phyloP scores from a whole-genome alignment of 371 early-diverging fungal genomes.

The Mucor irregularis region DNA sequence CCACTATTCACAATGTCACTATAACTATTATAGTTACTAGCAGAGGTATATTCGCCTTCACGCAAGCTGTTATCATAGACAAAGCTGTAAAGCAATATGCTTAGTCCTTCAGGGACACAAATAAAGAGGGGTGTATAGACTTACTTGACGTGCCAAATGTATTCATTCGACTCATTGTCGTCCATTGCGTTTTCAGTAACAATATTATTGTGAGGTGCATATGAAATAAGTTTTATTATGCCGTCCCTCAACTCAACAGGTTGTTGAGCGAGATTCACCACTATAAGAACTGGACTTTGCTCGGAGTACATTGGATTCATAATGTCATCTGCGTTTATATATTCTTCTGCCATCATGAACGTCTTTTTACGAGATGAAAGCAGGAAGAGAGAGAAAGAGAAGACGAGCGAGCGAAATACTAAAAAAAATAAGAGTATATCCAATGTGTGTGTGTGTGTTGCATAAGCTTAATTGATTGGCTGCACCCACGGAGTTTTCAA shows the following conservation, averaged over 20 bases:
- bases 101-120: neutral
- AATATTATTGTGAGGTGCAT: conserved; percentile 58
- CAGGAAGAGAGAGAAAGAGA: neutral
- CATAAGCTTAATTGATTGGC: too few relatives aligned
- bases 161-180: conserved; percentile 42
- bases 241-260: conserved; percentile 66
- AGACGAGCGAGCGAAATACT: too few relatives aligned
- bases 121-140: neutral
- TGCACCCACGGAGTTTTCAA: too few relatives aligned
- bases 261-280: conserved; percentile 48
- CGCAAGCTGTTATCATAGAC: conserved; percentile 41
- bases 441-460: too few relatives aligned
- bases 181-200: conserved; percentile 43
- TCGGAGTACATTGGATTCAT: conserved; percentile 1
- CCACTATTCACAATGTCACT: conserved; percentile 27
- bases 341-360: conserved; percentile 5
- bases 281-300: conserved; percentile 33
- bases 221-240: conserved; percentile 54
- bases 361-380: neutral
- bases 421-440: too few relatives aligned
- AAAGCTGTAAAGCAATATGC: conserved; percentile 41
- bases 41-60: conserved; percentile 48
- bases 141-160: conserved; percentile 62
- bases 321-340: neutral
- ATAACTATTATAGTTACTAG: conserved; percentile 40